Evolutionary conservation across 2,329 filamentous ascomycete genomes (phyloP), one percentile per base, ranked within the genome.

Genomic region (Fusarium proliferatum): DNA sequence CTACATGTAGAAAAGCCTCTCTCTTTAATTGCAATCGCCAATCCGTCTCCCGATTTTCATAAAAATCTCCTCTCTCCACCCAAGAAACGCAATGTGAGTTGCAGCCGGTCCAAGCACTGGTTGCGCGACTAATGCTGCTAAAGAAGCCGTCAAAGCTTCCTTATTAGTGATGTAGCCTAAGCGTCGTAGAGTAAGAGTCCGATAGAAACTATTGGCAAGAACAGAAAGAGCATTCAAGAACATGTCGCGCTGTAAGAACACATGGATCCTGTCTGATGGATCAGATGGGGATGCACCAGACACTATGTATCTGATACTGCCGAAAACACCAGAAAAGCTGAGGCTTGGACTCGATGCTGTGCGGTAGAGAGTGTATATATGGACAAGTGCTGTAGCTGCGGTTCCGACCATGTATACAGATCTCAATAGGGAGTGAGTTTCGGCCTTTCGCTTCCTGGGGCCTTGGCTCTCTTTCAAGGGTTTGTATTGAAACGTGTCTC

Each of bases 21-120:
- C 0, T 12, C 10, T 19, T 12, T 36, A 52, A 19, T 38, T 38
- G 19, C 0, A 1, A 26, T 26, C 23, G 23, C 3, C 26, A 26
- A 60, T 60, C 3, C 46, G 13, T 28, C 28, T 33, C 9, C 16
- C 19, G 0, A 26, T n/a, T 11, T 36, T 55, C 36, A 55, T 42
- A 1, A 68, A 62, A 6, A 64, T 28, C 8, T 64, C 43, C 8
- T 69, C 66, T 5, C 66, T 38, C 64, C 66, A 69, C 1, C 64
- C 64, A 16, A 69, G 30, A 9, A 69, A 57, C 4, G 49, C 51
- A 4, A 69, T 64, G 8, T 69, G 66, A 17, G 39, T 36, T 26
- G 66, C 66, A 28, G 57, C 64, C 2, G 66, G 66, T 2, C 66
- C 66, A 13, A 69, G 26, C 12, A 69, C 26, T 0, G 58, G 64